A percentile compares a stretch with the other conserved stretches of the same genome.
Evolutionary conservation across 1,284 basidiomycete species (phyloP).

Genomic region (Trichosporon sp.): DNA sequence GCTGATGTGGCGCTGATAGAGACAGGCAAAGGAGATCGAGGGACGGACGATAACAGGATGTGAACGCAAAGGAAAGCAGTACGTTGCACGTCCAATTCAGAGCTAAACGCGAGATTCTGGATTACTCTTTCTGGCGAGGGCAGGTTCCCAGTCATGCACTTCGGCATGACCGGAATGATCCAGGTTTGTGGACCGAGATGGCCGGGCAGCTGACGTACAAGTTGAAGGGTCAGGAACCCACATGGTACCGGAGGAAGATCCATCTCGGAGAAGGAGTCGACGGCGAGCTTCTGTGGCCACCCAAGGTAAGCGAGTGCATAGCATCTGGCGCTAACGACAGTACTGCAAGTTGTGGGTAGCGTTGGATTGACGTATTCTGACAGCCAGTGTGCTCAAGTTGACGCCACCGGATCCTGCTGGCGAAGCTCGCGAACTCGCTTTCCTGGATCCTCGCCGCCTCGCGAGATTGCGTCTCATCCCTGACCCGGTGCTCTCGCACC

Average conservation of each 20-base stretch:
- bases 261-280: conserved; percentile 50
- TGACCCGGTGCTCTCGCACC: conserved; percentile 58
- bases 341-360: conserved; percentile 38
- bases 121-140: conserved; percentile 63
- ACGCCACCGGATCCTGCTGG: conserved; percentile 30
- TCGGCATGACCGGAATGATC: conserved; percentile 77
- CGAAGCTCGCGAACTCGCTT: conserved; percentile 40
- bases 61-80: conserved; percentile 68
- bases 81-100: conserved; percentile 11
- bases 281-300: conserved; percentile 64
- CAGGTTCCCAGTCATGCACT: conserved; percentile 66
- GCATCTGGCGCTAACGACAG: conserved; percentile 13
- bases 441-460: conserved; percentile 59
- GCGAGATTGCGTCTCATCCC: conserved; percentile 64
- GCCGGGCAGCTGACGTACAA: conserved; percentile 32
- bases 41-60: conserved; percentile 61
- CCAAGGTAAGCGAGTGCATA: conserved; percentile 56
- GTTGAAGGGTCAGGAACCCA: conserved; percentile 62
- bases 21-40: conserved; percentile 58
- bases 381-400: conserved; percentile 50
- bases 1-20: background rate
- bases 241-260: conserved; percentile 59
- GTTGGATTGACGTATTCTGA: background rate
- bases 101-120: conserved; percentile 55
- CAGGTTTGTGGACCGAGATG: conserved; percentile 52